These are phyloP conservation scores for Neonectria sp. DNA, from an alignment of 2,329 filamentous ascomycete genomes.

Conservation along the genomic window DNA sequence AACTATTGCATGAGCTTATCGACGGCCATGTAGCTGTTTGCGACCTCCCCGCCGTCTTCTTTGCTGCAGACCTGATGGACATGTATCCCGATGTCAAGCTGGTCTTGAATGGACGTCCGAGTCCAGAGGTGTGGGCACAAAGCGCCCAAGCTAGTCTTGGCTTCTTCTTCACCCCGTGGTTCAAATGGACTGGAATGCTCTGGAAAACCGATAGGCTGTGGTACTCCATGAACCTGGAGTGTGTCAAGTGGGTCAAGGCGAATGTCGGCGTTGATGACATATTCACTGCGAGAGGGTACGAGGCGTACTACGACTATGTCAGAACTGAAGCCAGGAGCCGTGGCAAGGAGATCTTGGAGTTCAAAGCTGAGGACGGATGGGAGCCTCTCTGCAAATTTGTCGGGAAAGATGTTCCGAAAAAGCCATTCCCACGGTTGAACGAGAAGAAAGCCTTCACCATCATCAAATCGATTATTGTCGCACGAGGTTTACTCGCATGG, in stretches of 20 bases:
- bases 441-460: slow-evolving; percentile 37
- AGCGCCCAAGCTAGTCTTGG: slow-evolving; percentile 46
- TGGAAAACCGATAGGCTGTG: slow-evolving; percentile 49
- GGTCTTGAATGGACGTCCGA: slow-evolving; percentile 51
- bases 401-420: slow-evolving; percentile 28
- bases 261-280: slow-evolving; percentile 6
- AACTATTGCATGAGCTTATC: slow-evolving; percentile 50
- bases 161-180: slow-evolving; percentile 50
- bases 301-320: slow-evolving; percentile 42
- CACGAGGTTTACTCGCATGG: slow-evolving; percentile 37
- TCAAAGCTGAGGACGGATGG: slow-evolving; percentile 58
- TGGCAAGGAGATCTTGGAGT: slow-evolving; percentile 45
- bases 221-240: slow-evolving; percentile 40
- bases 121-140: slow-evolving; percentile 45
- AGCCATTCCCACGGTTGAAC: slow-evolving; percentile 39
- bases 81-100: slow-evolving; percentile 54
- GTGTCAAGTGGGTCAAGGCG: not conserved
- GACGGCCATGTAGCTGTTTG: slow-evolving; percentile 49
- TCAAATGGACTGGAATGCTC: slow-evolving; percentile 44
- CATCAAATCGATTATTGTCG: slow-evolving; percentile 34
- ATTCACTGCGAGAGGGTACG: slow-evolving; percentile 24
- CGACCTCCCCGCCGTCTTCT: slow-evolving; percentile 52
- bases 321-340: slow-evolving; percentile 49
- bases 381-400: slow-evolving; percentile 58
- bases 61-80: slow-evolving; percentile 56